Evolutionary conservation across 305 asterid genomes (phyloP).

Genomic region (Withania somnifera): DNA sequence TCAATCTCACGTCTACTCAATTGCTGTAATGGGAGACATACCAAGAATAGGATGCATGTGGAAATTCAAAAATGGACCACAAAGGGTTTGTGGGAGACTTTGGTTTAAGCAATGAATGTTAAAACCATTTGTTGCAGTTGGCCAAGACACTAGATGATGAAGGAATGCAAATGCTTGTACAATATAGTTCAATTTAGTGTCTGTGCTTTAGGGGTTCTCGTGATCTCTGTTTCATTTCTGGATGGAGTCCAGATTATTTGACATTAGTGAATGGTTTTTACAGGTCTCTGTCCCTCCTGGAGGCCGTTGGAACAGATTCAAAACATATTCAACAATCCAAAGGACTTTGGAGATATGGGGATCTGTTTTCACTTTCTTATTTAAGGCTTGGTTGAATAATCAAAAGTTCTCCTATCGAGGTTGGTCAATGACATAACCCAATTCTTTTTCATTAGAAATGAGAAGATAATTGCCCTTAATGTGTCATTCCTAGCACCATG

Average conservation of each 20-base stretch:
- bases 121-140: neutral
- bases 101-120: neutral
- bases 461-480: neutral
- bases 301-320: constrained; percentile 91
- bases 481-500: neutral
- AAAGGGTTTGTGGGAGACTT: neutral
- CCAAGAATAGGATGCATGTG: neutral
- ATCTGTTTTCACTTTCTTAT: constrained; percentile 68
- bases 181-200: neutral
- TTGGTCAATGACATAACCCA: constrained; percentile 22
- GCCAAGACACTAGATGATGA: neutral
- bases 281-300: constrained; percentile 95
- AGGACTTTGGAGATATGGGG: constrained; percentile 98
- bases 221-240: neutral
- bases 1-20: neutral
- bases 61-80: neutral
- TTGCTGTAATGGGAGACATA: neutral
- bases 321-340: constrained; percentile 88
- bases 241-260: neutral
- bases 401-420: constrained; percentile 85
- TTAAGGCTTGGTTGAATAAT: constrained; percentile 77
- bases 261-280: constrained; percentile 2
- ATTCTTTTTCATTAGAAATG: neutral
- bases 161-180: neutral
- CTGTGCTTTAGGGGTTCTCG: neutral